These are phyloP conservation scores for Serendipita indica DNA, from an alignment of 768 basidiomycete species.

Conservation along the genomic window DNA sequence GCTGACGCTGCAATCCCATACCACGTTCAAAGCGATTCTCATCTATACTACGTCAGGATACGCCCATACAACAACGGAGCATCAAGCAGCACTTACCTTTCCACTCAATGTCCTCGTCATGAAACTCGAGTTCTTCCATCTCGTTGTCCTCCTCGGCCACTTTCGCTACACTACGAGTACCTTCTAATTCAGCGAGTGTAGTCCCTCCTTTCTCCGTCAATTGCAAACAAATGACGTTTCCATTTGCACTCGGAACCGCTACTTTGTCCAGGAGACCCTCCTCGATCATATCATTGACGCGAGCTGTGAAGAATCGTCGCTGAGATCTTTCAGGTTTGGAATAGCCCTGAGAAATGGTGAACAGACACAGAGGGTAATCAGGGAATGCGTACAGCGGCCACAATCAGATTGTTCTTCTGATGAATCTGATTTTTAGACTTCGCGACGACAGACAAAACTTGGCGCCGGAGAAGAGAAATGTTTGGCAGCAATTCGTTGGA, in stretches of 20 bases:
- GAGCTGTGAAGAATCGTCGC: constrained; percentile 66
- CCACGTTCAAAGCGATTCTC: background rate
- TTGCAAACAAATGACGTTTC: background rate
- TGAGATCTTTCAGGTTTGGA: constrained; percentile 57
- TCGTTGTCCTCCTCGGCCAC: background rate
- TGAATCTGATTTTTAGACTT: constrained; percentile 56
- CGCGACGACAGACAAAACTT: constrained; percentile 58
- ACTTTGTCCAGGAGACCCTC: constrained; percentile 65
- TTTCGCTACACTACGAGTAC: no score
- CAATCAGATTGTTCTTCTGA: constrained; percentile 57
- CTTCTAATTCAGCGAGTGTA: no score
- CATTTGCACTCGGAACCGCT: constrained; percentile 38
- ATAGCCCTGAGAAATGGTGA: constrained; percentile 43
- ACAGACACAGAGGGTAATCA: constrained; percentile 8
- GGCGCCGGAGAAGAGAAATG: constrained; percentile 49
- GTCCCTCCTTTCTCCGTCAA: background rate
- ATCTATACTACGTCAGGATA: background rate
- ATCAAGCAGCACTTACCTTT: background rate
- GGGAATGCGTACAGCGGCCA: constrained; percentile 45
- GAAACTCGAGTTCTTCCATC: background rate
- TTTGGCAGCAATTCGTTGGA: constrained; percentile 35
- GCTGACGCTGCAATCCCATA: background rate
- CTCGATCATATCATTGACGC: constrained; percentile 57
- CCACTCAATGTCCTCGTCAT: background rate
- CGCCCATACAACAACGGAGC: background rate